A percentile compares a stretch with the other conserved stretches of the same genome.
phyloP scores from a whole-genome alignment of 129 eudicot species.

The Heracleum sosnowskyi region DNA sequence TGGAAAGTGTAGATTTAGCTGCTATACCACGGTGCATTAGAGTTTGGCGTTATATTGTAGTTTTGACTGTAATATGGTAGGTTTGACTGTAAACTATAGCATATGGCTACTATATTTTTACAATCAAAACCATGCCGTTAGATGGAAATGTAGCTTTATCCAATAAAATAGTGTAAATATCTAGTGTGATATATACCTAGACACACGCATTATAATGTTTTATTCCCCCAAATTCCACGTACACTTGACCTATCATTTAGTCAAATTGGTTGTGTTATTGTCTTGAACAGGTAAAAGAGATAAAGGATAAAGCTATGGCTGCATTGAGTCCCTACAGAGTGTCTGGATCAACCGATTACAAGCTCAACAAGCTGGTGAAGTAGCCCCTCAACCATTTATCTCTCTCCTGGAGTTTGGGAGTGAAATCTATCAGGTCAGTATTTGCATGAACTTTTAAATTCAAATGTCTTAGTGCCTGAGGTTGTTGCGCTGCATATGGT shows the following conservation, averaged over 20 bases:
- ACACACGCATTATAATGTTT: neutral
- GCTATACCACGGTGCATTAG: neutral
- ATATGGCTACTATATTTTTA: neutral
- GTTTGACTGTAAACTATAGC: neutral
- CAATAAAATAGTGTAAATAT: neutral
- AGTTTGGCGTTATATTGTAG: neutral
- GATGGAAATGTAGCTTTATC: neutral
- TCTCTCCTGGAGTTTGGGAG: conserved; percentile 91
- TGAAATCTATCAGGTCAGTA: conserved; percentile 81
- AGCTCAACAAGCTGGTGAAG: conserved; percentile 45
- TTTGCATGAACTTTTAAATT: neutral
- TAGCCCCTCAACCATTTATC: conserved; percentile 54
- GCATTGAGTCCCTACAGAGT: conserved; percentile 60
- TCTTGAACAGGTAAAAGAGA: conserved; percentile 67
- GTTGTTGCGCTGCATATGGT: neutral
- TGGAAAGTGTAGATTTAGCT: neutral
- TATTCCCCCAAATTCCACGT: neutral
- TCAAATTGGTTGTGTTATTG: neutral
- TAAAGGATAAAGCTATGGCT: conserved; percentile 86
- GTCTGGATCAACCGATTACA: conserved; percentile 42
- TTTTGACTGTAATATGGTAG: no score
- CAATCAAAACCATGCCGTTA: neutral
- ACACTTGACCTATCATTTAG: neutral
- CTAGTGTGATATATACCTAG: neutral
- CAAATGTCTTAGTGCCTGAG: neutral